Evolutionary conservation across 1,284 basidiomycete genomes (phyloP).

Genomic region (Moesziomyces antarcticus): DNA sequence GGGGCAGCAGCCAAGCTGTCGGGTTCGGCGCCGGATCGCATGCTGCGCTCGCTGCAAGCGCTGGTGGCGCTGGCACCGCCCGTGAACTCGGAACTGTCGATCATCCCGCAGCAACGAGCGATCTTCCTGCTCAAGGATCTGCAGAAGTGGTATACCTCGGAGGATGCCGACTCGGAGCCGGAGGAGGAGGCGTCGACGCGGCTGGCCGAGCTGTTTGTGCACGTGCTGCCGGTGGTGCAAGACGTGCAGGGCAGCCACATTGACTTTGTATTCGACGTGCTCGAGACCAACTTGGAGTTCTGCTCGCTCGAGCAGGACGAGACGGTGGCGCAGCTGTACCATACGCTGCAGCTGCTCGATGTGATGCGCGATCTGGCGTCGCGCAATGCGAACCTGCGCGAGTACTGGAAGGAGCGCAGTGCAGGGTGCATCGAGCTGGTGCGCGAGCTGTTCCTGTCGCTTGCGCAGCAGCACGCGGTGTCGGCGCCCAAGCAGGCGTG

Average conservation of each 20-base stretch:
- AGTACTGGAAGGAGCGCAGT: constrained; percentile 76
- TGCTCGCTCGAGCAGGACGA: constrained; percentile 74
- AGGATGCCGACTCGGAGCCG: constrained; percentile 73
- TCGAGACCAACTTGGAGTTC: constrained; percentile 86
- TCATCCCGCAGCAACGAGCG: constrained; percentile 82
- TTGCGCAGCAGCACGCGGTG: constrained; percentile 18
- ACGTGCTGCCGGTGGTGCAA: constrained; percentile 88
- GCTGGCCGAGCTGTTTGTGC: constrained; percentile 79
- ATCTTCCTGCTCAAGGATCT: constrained; percentile 89
- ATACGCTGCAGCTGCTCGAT: constrained; percentile 78
- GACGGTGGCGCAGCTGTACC: constrained; percentile 76
- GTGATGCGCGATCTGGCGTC: constrained; percentile 77
- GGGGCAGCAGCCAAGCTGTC: constrained; percentile 84
- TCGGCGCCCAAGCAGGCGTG: constrained; percentile 37
- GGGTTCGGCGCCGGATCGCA: constrained; percentile 77
- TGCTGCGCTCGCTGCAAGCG: constrained; percentile 77
- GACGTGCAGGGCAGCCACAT: constrained; percentile 87
- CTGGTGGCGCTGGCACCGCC: constrained; percentile 83
- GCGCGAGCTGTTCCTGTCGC: constrained; percentile 73
- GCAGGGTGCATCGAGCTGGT: constrained; percentile 73
- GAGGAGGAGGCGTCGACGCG: constrained; percentile 78
- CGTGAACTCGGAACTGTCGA: constrained; percentile 81
- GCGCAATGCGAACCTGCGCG: constrained; percentile 79
- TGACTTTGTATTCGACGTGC: constrained; percentile 88
- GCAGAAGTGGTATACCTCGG: constrained; percentile 82